phyloP scores from a whole-genome alignment of 1,284 basidiomycete genomes.

The Puccinia brachypodii region DNA sequence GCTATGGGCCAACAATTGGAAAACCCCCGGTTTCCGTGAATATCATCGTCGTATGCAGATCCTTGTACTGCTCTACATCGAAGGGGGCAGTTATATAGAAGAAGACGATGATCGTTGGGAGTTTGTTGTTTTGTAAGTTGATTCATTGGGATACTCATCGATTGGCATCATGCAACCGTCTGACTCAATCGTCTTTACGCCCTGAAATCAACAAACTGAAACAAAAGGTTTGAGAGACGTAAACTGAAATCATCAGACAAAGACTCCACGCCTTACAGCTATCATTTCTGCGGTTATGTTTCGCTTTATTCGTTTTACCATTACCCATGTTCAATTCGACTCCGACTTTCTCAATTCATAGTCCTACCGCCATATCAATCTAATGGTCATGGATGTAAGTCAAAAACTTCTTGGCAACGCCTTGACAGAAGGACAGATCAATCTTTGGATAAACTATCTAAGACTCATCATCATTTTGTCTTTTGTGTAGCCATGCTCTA shows the following conservation, averaged over 20 bases:
- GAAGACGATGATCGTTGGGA: constrained; percentile 60
- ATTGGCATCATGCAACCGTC: neutral
- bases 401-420: too few species aligned
- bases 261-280: constrained; percentile 61
- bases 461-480: constrained; percentile 17
- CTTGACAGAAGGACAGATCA: neutral
- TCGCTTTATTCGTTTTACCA: constrained; percentile 90
- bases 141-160: neutral
- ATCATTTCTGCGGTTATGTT: constrained; percentile 89
- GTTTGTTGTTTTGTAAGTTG: constrained; percentile 57
- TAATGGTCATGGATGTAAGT: constrained; percentile 82
- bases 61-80: constrained; percentile 91
- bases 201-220: neutral
- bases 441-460: neutral
- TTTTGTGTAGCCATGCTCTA: constrained; percentile 76
- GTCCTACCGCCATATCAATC: constrained; percentile 88
- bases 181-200: neutral
- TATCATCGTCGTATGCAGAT: constrained; percentile 93
- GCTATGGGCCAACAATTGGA: constrained; percentile 69
- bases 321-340: constrained; percentile 79
- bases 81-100: constrained; percentile 88
- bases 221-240: constrained; percentile 74
- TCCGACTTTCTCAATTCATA: constrained; percentile 90
- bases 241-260: constrained; percentile 63
- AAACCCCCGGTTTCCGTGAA: constrained; percentile 83